Evolutionary conservation across 805 yeast genomes (phyloP).

Genomic region (Candida michaelii): DNA sequence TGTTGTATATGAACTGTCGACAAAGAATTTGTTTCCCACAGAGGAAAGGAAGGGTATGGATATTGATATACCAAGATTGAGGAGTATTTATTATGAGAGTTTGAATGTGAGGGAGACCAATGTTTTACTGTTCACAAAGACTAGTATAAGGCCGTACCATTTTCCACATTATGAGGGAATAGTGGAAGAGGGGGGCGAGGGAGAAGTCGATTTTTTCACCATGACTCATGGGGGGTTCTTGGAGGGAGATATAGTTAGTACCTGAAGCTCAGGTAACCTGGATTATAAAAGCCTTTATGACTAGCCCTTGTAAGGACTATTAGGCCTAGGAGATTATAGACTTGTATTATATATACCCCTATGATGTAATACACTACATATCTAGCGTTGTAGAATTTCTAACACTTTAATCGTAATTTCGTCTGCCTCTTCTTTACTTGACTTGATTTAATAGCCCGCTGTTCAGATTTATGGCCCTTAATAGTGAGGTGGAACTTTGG

Average conservation of each 20-base stretch:
- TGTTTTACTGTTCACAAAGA: conserved; percentile 16
- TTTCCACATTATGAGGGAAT: conserved; percentile 14
- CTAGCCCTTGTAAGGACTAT: too few relatives aligned
- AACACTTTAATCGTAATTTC: too few relatives aligned
- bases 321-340: too few relatives aligned
- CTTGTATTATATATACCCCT: too few relatives aligned
- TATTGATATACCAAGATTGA: conserved; percentile 21
- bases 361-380: too few relatives aligned
- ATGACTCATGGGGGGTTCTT: conserved; percentile 17
- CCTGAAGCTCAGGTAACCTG: too few relatives aligned
- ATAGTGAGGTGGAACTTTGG: too few relatives aligned
- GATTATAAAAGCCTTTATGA: too few relatives aligned
- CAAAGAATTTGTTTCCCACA: conserved; percentile 22
- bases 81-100: conserved; percentile 14
- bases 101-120: conserved; percentile 13
- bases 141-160: conserved; percentile 17
- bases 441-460: too few relatives aligned
- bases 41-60: conserved; percentile 29
- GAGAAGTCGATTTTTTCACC: conserved; percentile 16
- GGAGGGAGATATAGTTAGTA: conserved; percentile 15
- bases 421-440: too few relatives aligned
- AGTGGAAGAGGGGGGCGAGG: conserved; percentile 6
- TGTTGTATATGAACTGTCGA: conserved; percentile 25
- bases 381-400: too few relatives aligned
- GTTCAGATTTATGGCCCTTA: too few relatives aligned